A percentile compares a stretch with the other conserved stretches of the same genome.
Conservation (phyloP, 169 alveolate genomes). For the Cryptosporidium canis region DNA sequence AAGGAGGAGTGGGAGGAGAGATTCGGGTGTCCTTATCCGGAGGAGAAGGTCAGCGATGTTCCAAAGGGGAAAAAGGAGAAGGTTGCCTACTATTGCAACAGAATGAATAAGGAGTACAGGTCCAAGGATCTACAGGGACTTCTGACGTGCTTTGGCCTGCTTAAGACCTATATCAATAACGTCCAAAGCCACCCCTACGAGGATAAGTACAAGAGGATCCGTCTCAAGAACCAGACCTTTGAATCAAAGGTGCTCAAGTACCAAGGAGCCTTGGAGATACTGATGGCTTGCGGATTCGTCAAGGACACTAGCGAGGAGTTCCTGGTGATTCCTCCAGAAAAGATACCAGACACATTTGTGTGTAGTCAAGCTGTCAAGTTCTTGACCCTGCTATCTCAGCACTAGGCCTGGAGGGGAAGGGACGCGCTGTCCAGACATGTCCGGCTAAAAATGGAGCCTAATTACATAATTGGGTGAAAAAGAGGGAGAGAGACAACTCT, state of each 20-base stretch:
- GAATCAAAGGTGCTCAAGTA: constrained; percentile 76
- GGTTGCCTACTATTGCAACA: constrained; percentile 78
- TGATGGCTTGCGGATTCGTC: constrained; percentile 78
- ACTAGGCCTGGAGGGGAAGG: neutral
- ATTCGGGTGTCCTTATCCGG: constrained; percentile 75
- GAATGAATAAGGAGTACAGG: constrained; percentile 73
- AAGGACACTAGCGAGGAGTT: constrained; percentile 75
- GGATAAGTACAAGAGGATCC: constrained; percentile 75
- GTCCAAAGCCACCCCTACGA: constrained; percentile 77
- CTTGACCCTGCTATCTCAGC: constrained; percentile 28
- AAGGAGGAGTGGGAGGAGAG: constrained; percentile 77
- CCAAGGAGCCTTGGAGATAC: constrained; percentile 77
- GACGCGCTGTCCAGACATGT: neutral
- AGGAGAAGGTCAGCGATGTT: constrained; percentile 6
- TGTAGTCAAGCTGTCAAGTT: constrained; percentile 77
- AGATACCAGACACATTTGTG: constrained; percentile 78
- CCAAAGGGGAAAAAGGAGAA: constrained; percentile 68
- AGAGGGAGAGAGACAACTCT: neutral
- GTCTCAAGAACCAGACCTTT: constrained; percentile 78
- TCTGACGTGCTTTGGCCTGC: constrained; percentile 72
- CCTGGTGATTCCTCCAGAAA: constrained; percentile 71
- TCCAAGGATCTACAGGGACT: constrained; percentile 70
- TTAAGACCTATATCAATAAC: constrained; percentile 74
- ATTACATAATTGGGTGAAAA: neutral
- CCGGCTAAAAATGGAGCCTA: neutral